Conservation (phyloP, 1,139 yeast genomes). For the Debaryomycetaceae sp. region DNA sequence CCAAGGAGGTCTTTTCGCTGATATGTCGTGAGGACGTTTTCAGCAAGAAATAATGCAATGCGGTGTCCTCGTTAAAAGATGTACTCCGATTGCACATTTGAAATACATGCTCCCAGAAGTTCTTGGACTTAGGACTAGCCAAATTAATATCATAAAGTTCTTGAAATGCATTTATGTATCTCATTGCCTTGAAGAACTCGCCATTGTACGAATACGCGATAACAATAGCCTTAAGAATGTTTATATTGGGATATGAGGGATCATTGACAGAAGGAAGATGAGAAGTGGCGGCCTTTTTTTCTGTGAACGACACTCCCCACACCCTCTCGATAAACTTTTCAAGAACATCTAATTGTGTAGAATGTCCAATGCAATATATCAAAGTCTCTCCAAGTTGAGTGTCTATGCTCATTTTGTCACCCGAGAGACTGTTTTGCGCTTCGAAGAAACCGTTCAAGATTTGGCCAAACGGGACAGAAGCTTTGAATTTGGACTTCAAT, state of each 20-base stretch:
- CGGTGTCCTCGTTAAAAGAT: constrained; percentile 22
- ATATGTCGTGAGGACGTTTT: constrained; percentile 12
- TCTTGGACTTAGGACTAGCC: constrained; percentile 14
- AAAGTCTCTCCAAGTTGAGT: constrained; percentile 22
- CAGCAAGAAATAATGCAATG: constrained; percentile 25
- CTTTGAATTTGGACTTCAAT: constrained; percentile 14
- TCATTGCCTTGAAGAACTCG: constrained; percentile 30
- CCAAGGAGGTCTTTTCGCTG: constrained; percentile 12
- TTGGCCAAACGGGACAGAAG: constrained; percentile 17
- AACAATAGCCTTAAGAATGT: constrained; percentile 27
- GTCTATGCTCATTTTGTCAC: constrained; percentile 17
- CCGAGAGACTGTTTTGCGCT: constrained; percentile 7
- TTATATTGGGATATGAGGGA: constrained; percentile 25
- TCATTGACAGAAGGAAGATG: constrained; percentile 8
- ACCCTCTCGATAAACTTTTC: constrained; percentile 23
- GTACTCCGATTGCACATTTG: constrained; percentile 35
- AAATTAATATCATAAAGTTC: constrained; percentile 24
- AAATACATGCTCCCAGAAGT: constrained; percentile 37
- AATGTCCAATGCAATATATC: constrained; percentile 33
- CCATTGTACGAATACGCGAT: constrained; percentile 29
- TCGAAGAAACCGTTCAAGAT: constrained; percentile 21
- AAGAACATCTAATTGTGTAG: constrained; percentile 22
- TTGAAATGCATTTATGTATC: constrained; percentile 36
- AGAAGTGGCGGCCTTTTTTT: constrained; percentile 12
- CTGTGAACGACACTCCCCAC: constrained; percentile 31